Evolutionary conservation across 148 eudicot species (phyloP).

Genomic region (Silene uniflora): DNA sequence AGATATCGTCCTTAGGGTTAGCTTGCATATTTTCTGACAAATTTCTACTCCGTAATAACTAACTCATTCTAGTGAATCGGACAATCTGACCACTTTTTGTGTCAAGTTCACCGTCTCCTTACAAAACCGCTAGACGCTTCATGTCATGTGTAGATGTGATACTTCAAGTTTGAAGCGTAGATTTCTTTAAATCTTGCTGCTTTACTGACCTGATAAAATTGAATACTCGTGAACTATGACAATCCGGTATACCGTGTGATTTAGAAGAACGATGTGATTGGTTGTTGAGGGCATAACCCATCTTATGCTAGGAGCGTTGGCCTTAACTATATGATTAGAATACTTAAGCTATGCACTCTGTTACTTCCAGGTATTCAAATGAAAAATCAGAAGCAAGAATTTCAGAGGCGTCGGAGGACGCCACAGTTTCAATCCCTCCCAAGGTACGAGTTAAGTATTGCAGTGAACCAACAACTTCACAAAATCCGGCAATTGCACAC

Average conservation of each 20-base stretch:
- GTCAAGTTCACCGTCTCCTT: too few relatives aligned
- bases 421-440: constrained; percentile 30
- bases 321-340: not conserved
- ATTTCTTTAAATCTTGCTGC: not conserved
- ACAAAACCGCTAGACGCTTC: too few relatives aligned
- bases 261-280: too few relatives aligned
- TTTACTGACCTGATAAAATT: not conserved
- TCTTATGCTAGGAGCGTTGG: not conserved
- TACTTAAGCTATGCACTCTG: not conserved
- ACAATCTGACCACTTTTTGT: too few relatives aligned
- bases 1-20: not conserved
- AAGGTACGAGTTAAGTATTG: constrained; percentile 37
- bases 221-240: too few relatives aligned
- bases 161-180: not conserved
- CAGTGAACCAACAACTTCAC: not conserved
- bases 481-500: not conserved
- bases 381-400: constrained; percentile 93
- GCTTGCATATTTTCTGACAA: not conserved
- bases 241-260: too few relatives aligned
- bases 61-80: too few relatives aligned
- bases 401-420: constrained; percentile 48
- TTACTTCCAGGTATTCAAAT: constrained; percentile 62
- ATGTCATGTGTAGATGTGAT: too few relatives aligned
- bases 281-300: too few relatives aligned
- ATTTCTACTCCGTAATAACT: too few relatives aligned